Percentiles rank a stretch among this genome's conserved stretches.
These are phyloP conservation scores for Zymoseptoria passerinii DNA, from an alignment of 2,329 filamentous ascomycete species.

Conservation along the genomic window DNA sequence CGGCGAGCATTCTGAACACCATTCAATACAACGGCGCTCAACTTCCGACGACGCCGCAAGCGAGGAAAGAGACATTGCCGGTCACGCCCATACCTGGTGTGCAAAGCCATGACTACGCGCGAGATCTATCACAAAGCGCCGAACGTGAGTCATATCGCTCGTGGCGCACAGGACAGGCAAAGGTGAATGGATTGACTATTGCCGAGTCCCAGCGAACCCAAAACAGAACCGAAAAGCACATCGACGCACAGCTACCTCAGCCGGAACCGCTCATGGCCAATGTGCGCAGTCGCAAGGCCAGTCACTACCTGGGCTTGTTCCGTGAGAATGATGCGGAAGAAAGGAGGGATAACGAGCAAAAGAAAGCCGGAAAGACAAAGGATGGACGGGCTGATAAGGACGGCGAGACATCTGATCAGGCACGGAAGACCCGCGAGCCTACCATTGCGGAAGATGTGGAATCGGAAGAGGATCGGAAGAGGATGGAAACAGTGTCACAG, in stretches of 20 bases:
- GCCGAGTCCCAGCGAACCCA: slow-evolving; percentile 29
- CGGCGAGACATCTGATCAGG: slow-evolving; percentile 4
- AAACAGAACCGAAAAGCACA: slow-evolving; percentile 49
- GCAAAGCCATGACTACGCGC: slow-evolving; percentile 6
- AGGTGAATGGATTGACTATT: slow-evolving; percentile 32
- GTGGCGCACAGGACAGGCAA: slow-evolving; percentile 43
- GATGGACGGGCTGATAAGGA: slow-evolving; percentile 3
- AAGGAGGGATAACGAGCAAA: slow-evolving; percentile 44
- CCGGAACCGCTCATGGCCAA: slow-evolving; percentile 44
- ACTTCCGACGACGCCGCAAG: slow-evolving; percentile 11
- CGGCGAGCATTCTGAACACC: slow-evolving; percentile 7
- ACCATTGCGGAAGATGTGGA: slow-evolving; percentile 26
- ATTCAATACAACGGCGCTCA: slow-evolving; percentile 1
- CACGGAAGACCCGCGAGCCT: slow-evolving; percentile 21
- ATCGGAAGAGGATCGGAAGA: slow-evolving; percentile 26
- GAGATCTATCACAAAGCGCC: slow-evolving; percentile 26
- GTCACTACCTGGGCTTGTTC: slow-evolving; percentile 57
- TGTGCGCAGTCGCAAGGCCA: slow-evolving; percentile 56
- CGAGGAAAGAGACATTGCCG: slow-evolving; percentile 8
- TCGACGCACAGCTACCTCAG: slow-evolving; percentile 53
- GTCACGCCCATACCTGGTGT: slow-evolving; percentile 13
- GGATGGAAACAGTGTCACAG: slow-evolving; percentile 18
- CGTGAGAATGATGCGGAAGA: slow-evolving; percentile 52
- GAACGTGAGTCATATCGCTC: slow-evolving; percentile 41
- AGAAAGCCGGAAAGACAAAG: slow-evolving; percentile 29